Percentiles rank a stretch among this genome's conserved stretches.
These are phyloP conservation scores for Hymenoscyphus occultus DNA, from an alignment of 2,329 filamentous ascomycete species.

Conservation along the genomic window DNA sequence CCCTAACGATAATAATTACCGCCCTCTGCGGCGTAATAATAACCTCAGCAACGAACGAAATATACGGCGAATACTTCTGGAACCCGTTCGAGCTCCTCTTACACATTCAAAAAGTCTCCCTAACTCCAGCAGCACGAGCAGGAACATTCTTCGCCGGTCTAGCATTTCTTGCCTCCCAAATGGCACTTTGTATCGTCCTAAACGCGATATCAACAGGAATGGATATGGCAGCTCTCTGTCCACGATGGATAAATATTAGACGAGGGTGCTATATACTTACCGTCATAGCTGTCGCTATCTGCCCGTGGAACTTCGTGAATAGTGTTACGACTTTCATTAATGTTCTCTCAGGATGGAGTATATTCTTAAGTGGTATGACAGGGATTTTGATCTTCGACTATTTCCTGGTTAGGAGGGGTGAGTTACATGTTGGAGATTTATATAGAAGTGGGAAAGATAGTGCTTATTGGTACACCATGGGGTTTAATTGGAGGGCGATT, in stretches of 20 bases:
- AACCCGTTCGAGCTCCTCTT: constrained; percentile 43
- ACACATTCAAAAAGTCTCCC: constrained; percentile 44
- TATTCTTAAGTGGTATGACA: constrained; percentile 48
- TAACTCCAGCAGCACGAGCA: constrained; percentile 42
- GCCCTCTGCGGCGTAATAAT: constrained; percentile 47
- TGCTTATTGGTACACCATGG: constrained; percentile 35
- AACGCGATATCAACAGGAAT: constrained; percentile 53
- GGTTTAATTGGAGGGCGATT: constrained; percentile 36
- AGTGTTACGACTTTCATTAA: constrained; percentile 44
- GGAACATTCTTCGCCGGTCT: constrained; percentile 46
- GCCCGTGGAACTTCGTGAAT: constrained; percentile 50
- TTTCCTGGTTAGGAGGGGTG: constrained; percentile 39
- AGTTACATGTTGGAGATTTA: constrained; percentile 35
- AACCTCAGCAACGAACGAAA: constrained; percentile 46
- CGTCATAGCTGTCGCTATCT: constrained; percentile 44
- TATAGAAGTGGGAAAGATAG: constrained; percentile 31
- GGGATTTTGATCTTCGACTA: constrained; percentile 47
- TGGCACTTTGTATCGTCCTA: constrained; percentile 45
- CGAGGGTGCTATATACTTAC: constrained; percentile 50
- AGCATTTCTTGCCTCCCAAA: constrained; percentile 44
- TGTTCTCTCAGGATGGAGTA: constrained; percentile 35
- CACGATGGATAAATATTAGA: constrained; percentile 54
- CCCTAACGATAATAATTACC: constrained; percentile 40
- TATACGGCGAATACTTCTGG: constrained; percentile 44
- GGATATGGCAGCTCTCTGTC: constrained; percentile 52